Base-by-base conservation (phyloP, 257 asterid genomes). In the Solanum sitiens region DNA sequence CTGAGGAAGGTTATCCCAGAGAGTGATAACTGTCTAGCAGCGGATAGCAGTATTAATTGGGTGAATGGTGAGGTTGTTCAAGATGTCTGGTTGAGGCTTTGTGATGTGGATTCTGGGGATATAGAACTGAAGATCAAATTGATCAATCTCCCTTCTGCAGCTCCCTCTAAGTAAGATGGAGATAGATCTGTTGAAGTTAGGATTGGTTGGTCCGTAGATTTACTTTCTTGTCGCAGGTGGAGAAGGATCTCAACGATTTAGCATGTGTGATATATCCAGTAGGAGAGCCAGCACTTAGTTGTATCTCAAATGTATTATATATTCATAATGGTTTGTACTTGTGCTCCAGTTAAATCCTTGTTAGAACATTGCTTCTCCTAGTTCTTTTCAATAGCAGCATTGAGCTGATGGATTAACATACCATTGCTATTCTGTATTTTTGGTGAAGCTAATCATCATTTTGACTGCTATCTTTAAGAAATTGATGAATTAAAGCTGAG, bases 1-100 rank as follows among this genome's bases (percentile, higher is more conserved):
- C 84, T 91, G 63, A 90, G 94, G 87, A 91, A 92, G 91, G 90
- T 89, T 39, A 92, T 92, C 83, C 93, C 92, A 3, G 94, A 90
- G 53, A 87, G 56, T 23, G 94, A 92, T 73, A 92, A 92, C 86
- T 92, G 92, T 76, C 91, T 92, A 25, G 92, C 93, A 42, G 91
- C 91, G 32, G 94, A 91, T 20, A 92, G 93, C 85, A 68, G 86
- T 86, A 91, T 92, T 40, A 14, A 73, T 63, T 92, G 89, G 90
- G 83, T 56, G 27, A 91, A 90, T 40, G 86, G 88, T 11, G 93
- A 89, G 87, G 93, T 92, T 7, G 90, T 89, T 85, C 94, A 92
- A 71, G 89, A 87, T 75, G 92, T 92, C 86, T 90, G 91, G 90
- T 87, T 92, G 92, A 90, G 91, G 90, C 94, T 92, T 45, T 63